Percentiles rank a stretch among this genome's conserved stretches.
Conservation (phyloP, 495 filamentous ascomycete species). For the Recurvomyces mirabilis region DNA sequence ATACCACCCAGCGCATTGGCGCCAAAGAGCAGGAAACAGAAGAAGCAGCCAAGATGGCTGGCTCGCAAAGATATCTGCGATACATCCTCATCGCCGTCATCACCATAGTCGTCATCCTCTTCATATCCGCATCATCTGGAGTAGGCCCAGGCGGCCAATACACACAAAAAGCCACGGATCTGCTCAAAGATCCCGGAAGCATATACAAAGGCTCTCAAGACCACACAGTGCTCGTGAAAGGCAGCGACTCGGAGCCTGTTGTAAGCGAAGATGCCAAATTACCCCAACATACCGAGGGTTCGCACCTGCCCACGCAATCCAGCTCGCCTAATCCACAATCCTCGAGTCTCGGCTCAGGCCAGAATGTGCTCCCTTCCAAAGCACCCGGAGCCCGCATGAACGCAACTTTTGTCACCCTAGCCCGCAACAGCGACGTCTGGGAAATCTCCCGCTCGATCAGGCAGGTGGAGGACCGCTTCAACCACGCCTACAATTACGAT, state of each 20-base stretch:
- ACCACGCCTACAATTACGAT: slow-evolving; percentile 89
- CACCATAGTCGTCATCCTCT: slow-evolving; percentile 64
- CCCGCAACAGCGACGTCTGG: slow-evolving; percentile 88
- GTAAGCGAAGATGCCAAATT: not conserved
- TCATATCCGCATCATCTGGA: slow-evolving; percentile 59
- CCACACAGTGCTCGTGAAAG: not conserved
- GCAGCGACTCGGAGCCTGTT: not conserved
- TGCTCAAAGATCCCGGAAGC: slow-evolving; percentile 16
- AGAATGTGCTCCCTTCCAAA: slow-evolving; percentile 31
- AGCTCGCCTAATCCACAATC: slow-evolving; percentile 21
- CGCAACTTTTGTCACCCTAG: slow-evolving; percentile 92
- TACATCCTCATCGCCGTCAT: slow-evolving; percentile 82
- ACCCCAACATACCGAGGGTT: not conserved
- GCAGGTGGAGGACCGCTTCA: slow-evolving; percentile 94
- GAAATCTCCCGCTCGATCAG: slow-evolving; percentile 92
- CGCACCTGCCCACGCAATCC: slow-evolving; percentile 5
- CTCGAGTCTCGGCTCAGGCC: not conserved
- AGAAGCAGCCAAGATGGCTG: slow-evolving; percentile 26
- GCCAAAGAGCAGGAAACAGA: too few relatives aligned
- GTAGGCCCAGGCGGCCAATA: slow-evolving; percentile 5
- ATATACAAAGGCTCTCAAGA: slow-evolving; percentile 6
- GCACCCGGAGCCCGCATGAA: slow-evolving; percentile 64
- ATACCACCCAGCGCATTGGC: too few relatives aligned
- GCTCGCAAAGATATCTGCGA: slow-evolving; percentile 44
- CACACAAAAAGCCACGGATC: slow-evolving; percentile 14